A percentile compares a stretch with the other conserved stretches of the same genome.
Evolutionary conservation across 306 rosid genomes (phyloP).

Genomic region (Pterocarpus santalinus): DNA sequence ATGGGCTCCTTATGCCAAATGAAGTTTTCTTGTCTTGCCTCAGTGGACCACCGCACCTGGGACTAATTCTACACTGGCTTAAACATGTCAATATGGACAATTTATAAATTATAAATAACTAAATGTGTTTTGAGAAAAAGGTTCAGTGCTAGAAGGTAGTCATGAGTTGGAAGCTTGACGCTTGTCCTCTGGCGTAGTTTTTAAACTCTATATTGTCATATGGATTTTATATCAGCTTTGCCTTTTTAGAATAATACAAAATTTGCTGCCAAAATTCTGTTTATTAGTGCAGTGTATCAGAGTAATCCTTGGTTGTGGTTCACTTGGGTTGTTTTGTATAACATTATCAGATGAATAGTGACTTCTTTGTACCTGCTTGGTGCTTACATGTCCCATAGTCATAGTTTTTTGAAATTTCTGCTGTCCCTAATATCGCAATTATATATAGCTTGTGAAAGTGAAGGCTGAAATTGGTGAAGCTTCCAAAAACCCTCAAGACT

Average conservation of each 20-base stretch:
- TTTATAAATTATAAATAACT: too few relatives aligned
- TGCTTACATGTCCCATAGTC: conserved; percentile 34
- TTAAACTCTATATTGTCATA: not conserved
- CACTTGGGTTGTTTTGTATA: conserved; percentile 22
- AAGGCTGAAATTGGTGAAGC: conserved; percentile 83
- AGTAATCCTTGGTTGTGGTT: conserved; percentile 25
- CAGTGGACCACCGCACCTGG: too few relatives aligned
- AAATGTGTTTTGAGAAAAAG: not conserved
- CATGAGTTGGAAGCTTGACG: conserved; percentile 10
- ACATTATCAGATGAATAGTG: not conserved
- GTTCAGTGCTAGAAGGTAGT: not conserved
- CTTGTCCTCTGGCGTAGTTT: not conserved
- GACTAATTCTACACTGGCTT: conserved; percentile 12
- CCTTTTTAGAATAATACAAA: conserved; percentile 23
- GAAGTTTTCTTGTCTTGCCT: too few relatives aligned
- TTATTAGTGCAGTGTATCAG: conserved; percentile 2
- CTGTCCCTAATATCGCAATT: conserved; percentile 36
- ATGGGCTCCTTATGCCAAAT: too few relatives aligned
- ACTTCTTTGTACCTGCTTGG: not conserved
- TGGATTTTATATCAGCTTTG: not conserved
- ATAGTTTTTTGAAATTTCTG: conserved; percentile 28
- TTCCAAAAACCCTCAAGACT: conserved; percentile 81
- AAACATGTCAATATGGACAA: not conserved
- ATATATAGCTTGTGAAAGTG: conserved; percentile 72
- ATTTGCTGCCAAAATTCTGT: conserved; percentile 28